Evolutionary conservation across 106 monocot species (phyloP), one percentile per base, ranked within the genome.

Genomic region (Agapanthus africanus): DNA sequence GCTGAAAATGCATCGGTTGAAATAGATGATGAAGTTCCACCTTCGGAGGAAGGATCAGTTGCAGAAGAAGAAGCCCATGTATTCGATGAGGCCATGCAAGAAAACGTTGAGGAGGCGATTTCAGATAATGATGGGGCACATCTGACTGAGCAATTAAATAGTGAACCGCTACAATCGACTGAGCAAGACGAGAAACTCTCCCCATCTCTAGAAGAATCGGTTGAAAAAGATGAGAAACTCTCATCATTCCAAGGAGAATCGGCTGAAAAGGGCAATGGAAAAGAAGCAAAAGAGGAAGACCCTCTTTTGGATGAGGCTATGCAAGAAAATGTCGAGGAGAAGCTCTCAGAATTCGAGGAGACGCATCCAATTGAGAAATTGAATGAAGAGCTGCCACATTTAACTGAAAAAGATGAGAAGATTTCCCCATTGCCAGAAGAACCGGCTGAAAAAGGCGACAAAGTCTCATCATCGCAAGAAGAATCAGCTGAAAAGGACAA

Each of bases 401-500:
- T 5, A 22, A 19, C 8, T 62, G 9, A 37, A 39, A 39, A 39
- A 2, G 30, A 37, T 35, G 62, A 34, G 34, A 62, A 62, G 35
- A 7, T 60, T 37, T 64, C 38, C 22, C 23, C 64, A 10, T 37
- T 38, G 21, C 34, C 0, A 37, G 36, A 22, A 37, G 64, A 64
- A 64, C 18, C 8, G 36, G 34, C 22, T n/a, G 38, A 38, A 37
- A n/a, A 39, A 64, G 38, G 23, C 2, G 39, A 64, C 36, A 39
- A 19, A 23, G 10, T 22, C 38, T 64, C 37, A 22, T 21, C 39
- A 39, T 64, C 31, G 37, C 35, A 63, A 63, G 34, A 37, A 7
- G 63, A 37, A 63, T 36, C 16, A 37, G 63, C 35, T 36, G 63
- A 62, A 62, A 62, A 63, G 6, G 63, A 63, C 6, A 36, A 36